A percentile compares a stretch with the other conserved stretches of the same genome.
These are phyloP conservation scores for Mucor piriformis DNA, from an alignment of 371 early-diverging fungal species.

Conservation along the genomic window DNA sequence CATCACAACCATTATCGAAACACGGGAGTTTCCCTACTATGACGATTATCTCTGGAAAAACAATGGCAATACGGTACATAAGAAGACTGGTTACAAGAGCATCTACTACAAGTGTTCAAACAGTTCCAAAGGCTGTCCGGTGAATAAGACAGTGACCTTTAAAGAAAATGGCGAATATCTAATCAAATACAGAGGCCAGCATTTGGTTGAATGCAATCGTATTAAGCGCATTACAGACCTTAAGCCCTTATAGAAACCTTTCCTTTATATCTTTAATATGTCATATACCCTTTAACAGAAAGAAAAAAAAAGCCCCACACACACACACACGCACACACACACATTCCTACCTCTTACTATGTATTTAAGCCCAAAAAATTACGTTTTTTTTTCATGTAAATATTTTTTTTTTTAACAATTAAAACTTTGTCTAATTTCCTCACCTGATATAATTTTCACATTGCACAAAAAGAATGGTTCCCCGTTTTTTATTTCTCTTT, in stretches of 20 bases:
- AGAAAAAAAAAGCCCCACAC: background rate
- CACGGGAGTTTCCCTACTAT: slow-evolving; percentile 47
- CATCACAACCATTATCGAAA: slow-evolving; percentile 57
- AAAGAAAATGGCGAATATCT: slow-evolving; percentile 52
- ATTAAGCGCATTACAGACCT: slow-evolving; percentile 37
- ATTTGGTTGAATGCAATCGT: slow-evolving; percentile 47
- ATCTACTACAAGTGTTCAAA: slow-evolving; percentile 59
- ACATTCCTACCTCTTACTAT: background rate
- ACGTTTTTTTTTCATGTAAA: slow-evolving; percentile 9
- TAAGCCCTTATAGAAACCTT: background rate
- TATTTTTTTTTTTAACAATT: background rate
- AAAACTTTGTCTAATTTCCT: too few species aligned
- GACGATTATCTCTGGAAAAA: slow-evolving; percentile 63
- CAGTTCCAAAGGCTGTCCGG: slow-evolving; percentile 41
- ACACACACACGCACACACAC: background rate
- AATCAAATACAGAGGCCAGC: slow-evolving; percentile 58
- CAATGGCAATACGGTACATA: slow-evolving; percentile 59
- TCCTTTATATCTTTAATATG: slow-evolving; percentile 1
- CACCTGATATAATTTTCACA: too few species aligned
- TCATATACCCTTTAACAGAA: background rate
- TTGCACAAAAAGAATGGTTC: too few species aligned
- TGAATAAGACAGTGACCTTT: slow-evolving; percentile 60
- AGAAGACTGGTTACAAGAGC: slow-evolving; percentile 57
- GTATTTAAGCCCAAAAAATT: too few species aligned
- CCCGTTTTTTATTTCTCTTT: background rate